Conservation (phyloP, 2,329 filamentous ascomycete genomes). For the Pestalotiopsis fici region DNA sequence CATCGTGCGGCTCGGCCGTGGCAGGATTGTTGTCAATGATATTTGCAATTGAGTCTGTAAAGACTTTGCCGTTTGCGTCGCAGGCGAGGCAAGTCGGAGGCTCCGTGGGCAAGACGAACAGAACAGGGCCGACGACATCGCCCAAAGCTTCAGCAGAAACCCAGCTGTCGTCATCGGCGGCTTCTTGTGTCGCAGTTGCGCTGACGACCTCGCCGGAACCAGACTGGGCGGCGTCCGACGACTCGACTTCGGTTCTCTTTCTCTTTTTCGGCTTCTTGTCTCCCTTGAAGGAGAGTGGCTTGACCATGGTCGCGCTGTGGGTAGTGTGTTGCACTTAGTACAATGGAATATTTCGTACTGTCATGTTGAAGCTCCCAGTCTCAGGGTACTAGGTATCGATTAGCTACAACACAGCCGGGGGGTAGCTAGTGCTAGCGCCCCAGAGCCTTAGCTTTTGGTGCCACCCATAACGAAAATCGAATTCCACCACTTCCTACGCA, state of each 20-base stretch:
- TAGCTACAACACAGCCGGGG: too few species aligned
- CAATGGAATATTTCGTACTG: background rate
- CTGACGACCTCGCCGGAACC: constrained; percentile 36
- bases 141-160: constrained; percentile 75
- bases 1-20: constrained; percentile 94
- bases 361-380: background rate
- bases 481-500: too few species aligned
- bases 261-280: constrained; percentile 94
- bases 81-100: constrained; percentile 76
- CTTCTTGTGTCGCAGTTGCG: constrained; percentile 32
- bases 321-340: background rate
- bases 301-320: constrained; percentile 66
- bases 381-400: too few species aligned
- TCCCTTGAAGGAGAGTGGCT: constrained; percentile 92
- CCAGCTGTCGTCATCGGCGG: constrained; percentile 80
- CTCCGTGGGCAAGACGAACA: constrained; percentile 79
- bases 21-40: constrained; percentile 78
- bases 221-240: constrained; percentile 31
- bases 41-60: constrained; percentile 80
- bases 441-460: too few species aligned
- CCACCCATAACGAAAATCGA: too few species aligned
- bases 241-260: constrained; percentile 66
- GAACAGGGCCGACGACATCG: constrained; percentile 80
- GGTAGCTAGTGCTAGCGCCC: background rate
- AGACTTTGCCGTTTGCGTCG: constrained; percentile 85